phyloP scores from a whole-genome alignment of 495 filamentous ascomycete species.

The Podospora appendiculata region DNA sequence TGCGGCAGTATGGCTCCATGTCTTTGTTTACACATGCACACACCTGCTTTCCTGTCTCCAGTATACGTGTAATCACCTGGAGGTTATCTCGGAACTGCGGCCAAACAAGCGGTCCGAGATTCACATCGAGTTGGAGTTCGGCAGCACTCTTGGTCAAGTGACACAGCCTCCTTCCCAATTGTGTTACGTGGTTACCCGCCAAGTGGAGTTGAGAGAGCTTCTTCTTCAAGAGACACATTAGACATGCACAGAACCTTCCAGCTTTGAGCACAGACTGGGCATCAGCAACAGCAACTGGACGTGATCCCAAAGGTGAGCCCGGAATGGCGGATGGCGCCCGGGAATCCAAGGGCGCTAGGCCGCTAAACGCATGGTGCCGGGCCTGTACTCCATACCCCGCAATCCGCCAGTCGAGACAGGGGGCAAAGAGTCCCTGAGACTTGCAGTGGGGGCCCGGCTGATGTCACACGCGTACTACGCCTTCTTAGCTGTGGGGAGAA shows the following conservation, averaged over 20 bases:
- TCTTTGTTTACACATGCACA: too few species aligned
- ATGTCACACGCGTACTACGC: slow-evolving; percentile 17
- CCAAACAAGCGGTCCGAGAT: background rate
- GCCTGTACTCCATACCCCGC: slow-evolving; percentile 22
- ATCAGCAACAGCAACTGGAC: background rate
- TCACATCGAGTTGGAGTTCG: too few species aligned
- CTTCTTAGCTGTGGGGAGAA: slow-evolving; percentile 2
- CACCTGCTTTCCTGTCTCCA: too few species aligned
- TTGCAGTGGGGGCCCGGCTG: slow-evolving; percentile 9
- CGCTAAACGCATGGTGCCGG: slow-evolving; percentile 11
- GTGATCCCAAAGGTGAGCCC: background rate
- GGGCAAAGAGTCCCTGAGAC: slow-evolving; percentile 13
- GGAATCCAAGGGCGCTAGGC: slow-evolving; percentile 5
- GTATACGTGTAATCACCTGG: too few species aligned
- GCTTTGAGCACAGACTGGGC: slow-evolving; percentile 7
- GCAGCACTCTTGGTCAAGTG: too few species aligned
- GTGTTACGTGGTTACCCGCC: background rate
- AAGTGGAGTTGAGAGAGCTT: background rate
- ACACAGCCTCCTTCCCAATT: too few species aligned
- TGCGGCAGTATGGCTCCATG: too few species aligned
- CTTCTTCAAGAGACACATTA: background rate
- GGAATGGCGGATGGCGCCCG: background rate
- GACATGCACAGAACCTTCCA: slow-evolving; percentile 8
- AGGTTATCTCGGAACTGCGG: background rate
- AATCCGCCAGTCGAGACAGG: slow-evolving; percentile 7